Percentiles rank a stretch among this genome's conserved stretches.
Conservation (phyloP, 345 rosid species). For the Corymbia maculata region DNA sequence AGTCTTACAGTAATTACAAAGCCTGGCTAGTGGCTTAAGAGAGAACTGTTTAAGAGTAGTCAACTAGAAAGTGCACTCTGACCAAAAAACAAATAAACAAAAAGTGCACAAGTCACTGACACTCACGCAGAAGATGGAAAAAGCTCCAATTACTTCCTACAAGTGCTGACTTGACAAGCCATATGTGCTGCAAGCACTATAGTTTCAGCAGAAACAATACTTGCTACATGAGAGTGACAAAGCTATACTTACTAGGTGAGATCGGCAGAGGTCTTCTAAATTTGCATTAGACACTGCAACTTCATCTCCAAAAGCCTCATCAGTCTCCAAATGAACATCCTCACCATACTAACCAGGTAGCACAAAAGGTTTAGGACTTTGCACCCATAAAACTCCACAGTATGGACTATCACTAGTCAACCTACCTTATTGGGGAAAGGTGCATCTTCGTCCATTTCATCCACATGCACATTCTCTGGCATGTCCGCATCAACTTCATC, state of each 20-base stretch:
- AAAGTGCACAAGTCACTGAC: not conserved
- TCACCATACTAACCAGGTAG: conserved; percentile 23
- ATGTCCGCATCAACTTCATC: conserved; percentile 31
- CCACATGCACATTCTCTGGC: conserved; percentile 41
- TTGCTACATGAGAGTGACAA: not conserved
- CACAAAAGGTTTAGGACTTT: not conserved
- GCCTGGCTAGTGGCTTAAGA: not conserved
- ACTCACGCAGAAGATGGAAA: not conserved
- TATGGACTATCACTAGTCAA: not conserved
- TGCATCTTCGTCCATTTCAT: conserved; percentile 59
- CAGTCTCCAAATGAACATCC: conserved; percentile 14
- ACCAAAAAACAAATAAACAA: not conserved
- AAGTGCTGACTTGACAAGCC: not conserved
- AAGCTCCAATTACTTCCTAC: not conserved
- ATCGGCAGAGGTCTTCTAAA: conserved; percentile 93
- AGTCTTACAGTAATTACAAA: not conserved
- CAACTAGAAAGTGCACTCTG: not conserved
- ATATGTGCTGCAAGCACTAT: not conserved
- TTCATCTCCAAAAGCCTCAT: conserved; percentile 31
- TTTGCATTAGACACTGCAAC: conserved; percentile 45
- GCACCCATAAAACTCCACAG: not conserved
- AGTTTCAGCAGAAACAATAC: not conserved
- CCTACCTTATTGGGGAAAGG: conserved; percentile 26
- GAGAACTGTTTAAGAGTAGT: not conserved
- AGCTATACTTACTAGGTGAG: conserved; percentile 64